These are phyloP conservation scores for Flueggea neowawraea DNA, from an alignment of 441 rosid genomes.

Conservation along the genomic window DNA sequence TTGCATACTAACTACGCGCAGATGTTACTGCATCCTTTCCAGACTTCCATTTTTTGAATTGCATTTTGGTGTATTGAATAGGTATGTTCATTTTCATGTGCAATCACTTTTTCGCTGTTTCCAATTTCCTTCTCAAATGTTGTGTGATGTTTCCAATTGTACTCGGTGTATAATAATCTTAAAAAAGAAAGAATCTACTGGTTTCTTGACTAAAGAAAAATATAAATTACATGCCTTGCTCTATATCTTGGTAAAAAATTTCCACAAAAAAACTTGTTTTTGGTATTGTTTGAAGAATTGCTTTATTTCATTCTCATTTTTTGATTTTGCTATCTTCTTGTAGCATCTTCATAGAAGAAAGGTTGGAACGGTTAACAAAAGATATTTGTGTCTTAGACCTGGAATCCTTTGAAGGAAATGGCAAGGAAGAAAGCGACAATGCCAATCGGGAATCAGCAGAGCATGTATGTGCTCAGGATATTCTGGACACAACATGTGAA, in stretches of 20 bases:
- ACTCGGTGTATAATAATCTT: too few relatives aligned
- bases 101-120: background rate
- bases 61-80: conserved; percentile 87
- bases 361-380: conserved; percentile 79
- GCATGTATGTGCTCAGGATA: conserved; percentile 27
- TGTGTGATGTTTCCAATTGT: too few relatives aligned
- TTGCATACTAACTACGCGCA: conserved; percentile 70
- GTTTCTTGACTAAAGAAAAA: too few relatives aligned
- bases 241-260: too few relatives aligned
- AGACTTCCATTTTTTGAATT: conserved; percentile 93
- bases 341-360: conserved; percentile 89
- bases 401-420: conserved; percentile 33
- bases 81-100: conserved; percentile 33
- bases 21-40: conserved; percentile 97
- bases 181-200: too few relatives aligned
- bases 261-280: too few relatives aligned
- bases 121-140: too few relatives aligned
- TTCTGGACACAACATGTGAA: conserved; percentile 22
- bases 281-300: too few relatives aligned
- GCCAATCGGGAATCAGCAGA: conserved; percentile 23
- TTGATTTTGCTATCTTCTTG: conserved; percentile 18
- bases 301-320: conserved; percentile 1
- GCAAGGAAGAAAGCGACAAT: conserved; percentile 28
- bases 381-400: conserved; percentile 49
- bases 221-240: too few relatives aligned